These are phyloP conservation scores for Coemansia brasiliensis DNA, from an alignment of 192 early-diverging fungal genomes.

Conservation along the genomic window DNA sequence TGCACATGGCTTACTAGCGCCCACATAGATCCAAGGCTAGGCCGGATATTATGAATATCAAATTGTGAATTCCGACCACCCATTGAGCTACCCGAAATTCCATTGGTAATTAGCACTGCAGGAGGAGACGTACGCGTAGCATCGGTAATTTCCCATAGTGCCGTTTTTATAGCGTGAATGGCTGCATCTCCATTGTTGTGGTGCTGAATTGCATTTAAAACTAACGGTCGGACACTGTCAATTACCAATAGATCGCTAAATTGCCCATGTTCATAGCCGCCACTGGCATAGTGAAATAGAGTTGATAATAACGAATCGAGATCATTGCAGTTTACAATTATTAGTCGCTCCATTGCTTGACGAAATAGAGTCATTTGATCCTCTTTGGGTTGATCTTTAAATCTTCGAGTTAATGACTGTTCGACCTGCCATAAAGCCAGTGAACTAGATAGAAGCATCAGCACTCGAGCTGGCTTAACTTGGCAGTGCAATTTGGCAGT, in stretches of 20 bases:
- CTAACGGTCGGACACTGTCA: slow-evolving; percentile 37
- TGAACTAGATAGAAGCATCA: slow-evolving; percentile 31
- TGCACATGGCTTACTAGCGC: slow-evolving; percentile 37
- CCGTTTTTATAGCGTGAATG: slow-evolving; percentile 30
- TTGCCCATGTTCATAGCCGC: neutral
- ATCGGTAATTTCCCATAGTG: slow-evolving; percentile 21
- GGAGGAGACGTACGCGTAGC: neutral
- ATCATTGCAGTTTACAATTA: slow-evolving; percentile 32
- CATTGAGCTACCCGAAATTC: slow-evolving; percentile 12
- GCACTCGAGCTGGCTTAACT: slow-evolving; percentile 11
- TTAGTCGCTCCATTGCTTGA: slow-evolving; percentile 30
- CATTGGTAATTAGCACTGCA: slow-evolving; percentile 37
- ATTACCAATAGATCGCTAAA: slow-evolving; percentile 35
- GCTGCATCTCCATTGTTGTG: slow-evolving; percentile 18
- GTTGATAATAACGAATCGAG: slow-evolving; percentile 33
- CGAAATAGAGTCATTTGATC: slow-evolving; percentile 5
- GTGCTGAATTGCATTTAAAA: slow-evolving; percentile 23
- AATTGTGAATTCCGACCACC: neutral
- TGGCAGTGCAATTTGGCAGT: neutral
- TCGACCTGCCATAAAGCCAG: slow-evolving; percentile 33
- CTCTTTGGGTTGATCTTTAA: slow-evolving; percentile 1
- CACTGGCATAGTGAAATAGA: slow-evolving; percentile 30
- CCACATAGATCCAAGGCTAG: slow-evolving; percentile 38
- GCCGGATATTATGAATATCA: slow-evolving; percentile 15
- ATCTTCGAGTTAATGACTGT: slow-evolving; percentile 9